Evolutionary conservation across 176 grass and related monocot genomes (phyloP).

Genomic region (Puya raimondii): DNA sequence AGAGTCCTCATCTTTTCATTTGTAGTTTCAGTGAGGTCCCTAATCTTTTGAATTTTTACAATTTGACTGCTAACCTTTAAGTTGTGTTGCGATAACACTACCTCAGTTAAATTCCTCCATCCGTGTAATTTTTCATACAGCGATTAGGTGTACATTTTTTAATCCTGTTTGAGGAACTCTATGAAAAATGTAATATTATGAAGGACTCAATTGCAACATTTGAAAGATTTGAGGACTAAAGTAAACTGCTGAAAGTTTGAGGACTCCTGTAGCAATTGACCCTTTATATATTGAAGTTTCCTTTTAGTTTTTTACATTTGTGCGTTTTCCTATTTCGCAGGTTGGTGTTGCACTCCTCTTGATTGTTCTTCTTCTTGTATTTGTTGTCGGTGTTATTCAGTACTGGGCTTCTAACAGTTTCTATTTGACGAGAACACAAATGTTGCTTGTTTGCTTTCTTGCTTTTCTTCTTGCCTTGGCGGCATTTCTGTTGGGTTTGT

Average conservation of each 20-base stretch:
- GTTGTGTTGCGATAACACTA: neutral
- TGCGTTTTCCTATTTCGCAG: constrained; percentile 26
- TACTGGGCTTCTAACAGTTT: constrained; percentile 99
- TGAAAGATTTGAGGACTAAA: too few species aligned
- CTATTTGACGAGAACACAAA: constrained; percentile 95
- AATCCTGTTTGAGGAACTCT: too few species aligned
- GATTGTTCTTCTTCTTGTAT: constrained; percentile 70
- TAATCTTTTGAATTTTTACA: constrained; percentile 6
- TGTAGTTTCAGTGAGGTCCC: constrained; percentile 15
- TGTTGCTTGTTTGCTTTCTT: constrained; percentile 83
- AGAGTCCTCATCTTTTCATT: too few species aligned
- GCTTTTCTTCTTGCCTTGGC: constrained; percentile 85
- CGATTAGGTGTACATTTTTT: constrained; percentile 9
- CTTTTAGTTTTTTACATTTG: too few species aligned
- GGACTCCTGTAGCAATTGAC: too few species aligned
- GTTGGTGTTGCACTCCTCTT: constrained; percentile 92
- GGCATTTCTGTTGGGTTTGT: constrained; percentile 89
- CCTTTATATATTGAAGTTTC: too few species aligned
- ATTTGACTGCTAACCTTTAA: constrained; percentile 13
- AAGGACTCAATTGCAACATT: too few species aligned
- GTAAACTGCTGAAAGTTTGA: too few species aligned
- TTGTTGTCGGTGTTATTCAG: constrained; percentile 89
- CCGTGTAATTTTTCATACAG: neutral
- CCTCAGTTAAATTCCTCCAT: too few species aligned
- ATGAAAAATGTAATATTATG: too few species aligned